Base-by-base conservation (phyloP, 495 filamentous ascomycete species). In the Astrothelium subdiscretum region DNA sequence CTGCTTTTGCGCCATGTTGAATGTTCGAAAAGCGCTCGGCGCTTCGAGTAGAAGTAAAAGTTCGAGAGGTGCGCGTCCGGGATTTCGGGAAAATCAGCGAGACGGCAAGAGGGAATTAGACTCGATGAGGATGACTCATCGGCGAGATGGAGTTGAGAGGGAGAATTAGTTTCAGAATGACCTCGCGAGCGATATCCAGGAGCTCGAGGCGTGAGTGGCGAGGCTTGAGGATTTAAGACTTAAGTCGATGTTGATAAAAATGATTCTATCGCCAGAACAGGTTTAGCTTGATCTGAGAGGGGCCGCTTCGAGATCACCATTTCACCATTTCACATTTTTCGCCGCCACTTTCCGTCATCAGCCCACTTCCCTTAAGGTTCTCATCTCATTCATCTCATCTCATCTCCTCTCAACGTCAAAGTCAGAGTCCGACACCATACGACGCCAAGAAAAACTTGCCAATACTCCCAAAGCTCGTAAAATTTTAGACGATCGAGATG, bases 1-100 rank as follows among this genome's bases (percentile, higher is more conserved):
- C 32, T 65, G 62, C 57, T 66, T 58, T 43, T 67, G 35, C 44
- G 59, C 67, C 68, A 70, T 70, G 51, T 15, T 64, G 27, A 32
- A 15, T 18, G 57, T 2, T 60, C 12, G 32, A 31, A 24, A 0
- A 8, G 57, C 35, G 57, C 57, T 4, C 2, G 3, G 24, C 48
- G 24, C 48, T 26, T 11, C 48, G 2, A 54, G 15, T 15, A 48
- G n/a, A 48, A 15, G 20, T 22, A 18, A 12, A 48, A 48, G n/a
- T 48, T 38, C 8, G 35, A 8, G n/a, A 48, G n/a, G 43, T 12
- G 43, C n/a, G n/a, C n/a, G 5, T 5, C n/a, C 43, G n/a, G n/a
- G 10, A 22, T 20, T 15, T 18, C 5, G 43, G 5, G 43, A 48
- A 20, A 20, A 5, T 48, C 43, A 48, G 10, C 13, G 15, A 48